Conservation (phyloP, 495 filamentous ascomycete genomes). For the Acidiella bohemica region DNA sequence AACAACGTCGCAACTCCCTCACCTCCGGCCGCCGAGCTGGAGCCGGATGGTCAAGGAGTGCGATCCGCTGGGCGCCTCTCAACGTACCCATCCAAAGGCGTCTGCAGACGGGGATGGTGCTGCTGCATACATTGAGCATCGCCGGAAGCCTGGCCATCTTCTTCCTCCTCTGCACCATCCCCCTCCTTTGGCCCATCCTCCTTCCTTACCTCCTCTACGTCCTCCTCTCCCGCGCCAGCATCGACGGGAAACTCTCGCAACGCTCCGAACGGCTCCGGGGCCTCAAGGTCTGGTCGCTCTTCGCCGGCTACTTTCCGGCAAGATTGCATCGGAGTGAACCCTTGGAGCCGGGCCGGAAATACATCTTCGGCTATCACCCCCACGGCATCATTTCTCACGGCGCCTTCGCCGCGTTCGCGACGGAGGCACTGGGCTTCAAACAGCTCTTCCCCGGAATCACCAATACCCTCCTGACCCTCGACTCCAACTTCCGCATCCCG, state of each 20-base stretch:
- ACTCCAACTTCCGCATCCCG: constrained; percentile 86
- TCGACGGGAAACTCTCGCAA: constrained; percentile 56
- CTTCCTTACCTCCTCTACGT: constrained; percentile 81
- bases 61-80: constrained; percentile 74
- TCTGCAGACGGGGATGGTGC: constrained; percentile 73
- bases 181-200: constrained; percentile 79
- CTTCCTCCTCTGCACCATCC: constrained; percentile 83
- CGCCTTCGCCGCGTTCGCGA: constrained; percentile 83
- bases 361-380: constrained; percentile 96
- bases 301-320: constrained; percentile 85
- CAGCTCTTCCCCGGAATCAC: constrained; percentile 91
- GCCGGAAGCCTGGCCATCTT: constrained; percentile 62
- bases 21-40: constrained; percentile 26
- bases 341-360: constrained; percentile 73
- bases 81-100: constrained; percentile 76
- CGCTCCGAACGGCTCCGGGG: constrained; percentile 60
- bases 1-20: neutral
- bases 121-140: constrained; percentile 75
- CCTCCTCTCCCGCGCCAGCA: constrained; percentile 62
- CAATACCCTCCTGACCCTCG: constrained; percentile 81
- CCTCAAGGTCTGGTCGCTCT: constrained; percentile 73
- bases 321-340: constrained; percentile 69
- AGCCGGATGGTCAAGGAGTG: constrained; percentile 25
- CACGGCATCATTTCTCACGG: constrained; percentile 96
- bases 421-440: constrained; percentile 78